Evolutionary conservation across 202 grass and related monocot species (phyloP), one percentile per base, ranked within the genome.

Genomic region (Setaria viridis): DNA sequence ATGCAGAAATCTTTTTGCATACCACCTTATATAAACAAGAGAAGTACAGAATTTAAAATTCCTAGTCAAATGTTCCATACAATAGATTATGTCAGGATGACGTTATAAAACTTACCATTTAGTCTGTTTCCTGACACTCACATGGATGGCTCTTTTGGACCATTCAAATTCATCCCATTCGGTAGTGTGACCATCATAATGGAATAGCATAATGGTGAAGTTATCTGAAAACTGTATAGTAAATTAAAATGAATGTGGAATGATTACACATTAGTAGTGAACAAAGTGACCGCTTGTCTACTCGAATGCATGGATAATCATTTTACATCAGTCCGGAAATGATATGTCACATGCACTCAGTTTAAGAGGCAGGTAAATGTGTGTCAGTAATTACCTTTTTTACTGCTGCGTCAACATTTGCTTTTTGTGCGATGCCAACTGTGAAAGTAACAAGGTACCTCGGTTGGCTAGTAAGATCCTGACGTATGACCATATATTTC

Each of bases 111-210:
- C 19, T 5, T 80, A 98, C 95, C 95, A 98, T 86, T 98, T 98
- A 82, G 93, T 92, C 86, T 98, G 95, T 77, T 89, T 95, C 60
- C 85, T 87, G 51, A 85, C 87, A 70, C 93, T 90, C 11, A 95
- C 71, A 86, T 98, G 95, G 70, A 98, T 98, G 21, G 89, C 93
- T 49, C 81, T 87, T 77, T 87, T 95, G 39, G 95, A 98, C 95
- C 95, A 98, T 25, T 90, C 95, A 92, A 94, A 93, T 82, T 98
- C 93, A 86, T 95, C 93, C 95, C 95, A 98, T 84, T 98, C 93
- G 54, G 89, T 91, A 80, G 90, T 81, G 4, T 79, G 84, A 9
- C 95, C 95, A 87, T 98, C 95, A 74, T 98, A 98, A 89, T 98
- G 93, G 84, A 98, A 98, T 56, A 98, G 60, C 73, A 98, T 85